Base-by-base conservation (phyloP, 768 basidiomycete species). In the Zangia roseola region DNA sequence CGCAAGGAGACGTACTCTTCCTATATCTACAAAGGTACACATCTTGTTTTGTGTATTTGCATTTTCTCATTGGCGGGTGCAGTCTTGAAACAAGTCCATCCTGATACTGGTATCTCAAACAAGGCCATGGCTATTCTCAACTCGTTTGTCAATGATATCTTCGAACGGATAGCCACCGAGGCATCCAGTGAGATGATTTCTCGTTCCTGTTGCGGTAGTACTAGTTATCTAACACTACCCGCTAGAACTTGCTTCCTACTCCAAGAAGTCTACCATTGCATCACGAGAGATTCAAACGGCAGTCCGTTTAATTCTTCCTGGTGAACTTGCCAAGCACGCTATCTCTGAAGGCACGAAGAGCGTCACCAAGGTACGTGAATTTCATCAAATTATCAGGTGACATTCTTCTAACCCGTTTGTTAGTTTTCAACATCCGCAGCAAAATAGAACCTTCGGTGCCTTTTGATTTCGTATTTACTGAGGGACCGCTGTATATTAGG, bases 231-330 rank as follows among this genome's bases (percentile, higher is more conserved):
- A 52, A 45, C 48, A 3, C 3, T 10, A 2, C 2, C 30, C 5
- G 60, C 16, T 20, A 92, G 90, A 95, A 74, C 92, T 98, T 63
- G 93, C 94, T 47, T 82, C 91, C 1, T 98, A 98, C 80, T 97
- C 94, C 47, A 95, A 97, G 83, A 95, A 97, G 74, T 97, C 95
- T 4, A 97, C 95, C 37, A 98, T 98, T 70, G 95, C 94, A 17
- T 97, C 93, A 20, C 90, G 95, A 51, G 95, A 98, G 73, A 98
- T 98, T 64, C 95, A 97, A 73, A 98, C 95, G 25, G 81, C 91
- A 34, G 94, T 97, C 43, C 88, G 94, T 49, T 80, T 95, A 38
- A 97, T 98, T 64, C 86, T 98, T 23, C 94, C 94, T 52, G 95
- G 94, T 73, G 94, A 97, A 74, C 83, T 98, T 37, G 90, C 94